Base-by-base conservation (phyloP, 805 yeast genomes). In the Kuraishia cidri region DNA sequence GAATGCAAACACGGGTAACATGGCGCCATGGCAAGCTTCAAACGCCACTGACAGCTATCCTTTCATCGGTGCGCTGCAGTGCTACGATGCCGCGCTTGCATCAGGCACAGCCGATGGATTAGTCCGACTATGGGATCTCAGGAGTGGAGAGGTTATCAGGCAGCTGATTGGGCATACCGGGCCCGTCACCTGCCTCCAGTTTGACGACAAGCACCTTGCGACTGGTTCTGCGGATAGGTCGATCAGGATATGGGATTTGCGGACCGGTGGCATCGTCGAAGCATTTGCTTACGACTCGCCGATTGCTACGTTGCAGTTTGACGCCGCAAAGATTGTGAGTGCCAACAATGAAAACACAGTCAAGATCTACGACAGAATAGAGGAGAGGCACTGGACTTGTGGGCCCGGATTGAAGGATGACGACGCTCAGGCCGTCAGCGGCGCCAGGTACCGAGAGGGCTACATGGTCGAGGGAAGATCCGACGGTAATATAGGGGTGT, bases 101-200 rank as follows among this genome's bases (percentile, higher is more conserved):
- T 73, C 86, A 0, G 92, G 90, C 32, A 76, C 87, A 0, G 73
- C 74, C 12, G 90, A 81, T 52, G 90, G 90, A 1, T 51, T 75
- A 5, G 85, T 81, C 2, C 56, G 92, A 33, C 56, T 81, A 15
- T 81, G 90, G 88, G 92, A 81, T 55, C 52, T 81, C 38, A 64
- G 92, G 45, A 62, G 74, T 16, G 86, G 86, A 4, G 79, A 74
- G 40, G 77, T 76, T 12, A 72, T 75, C 28, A 57, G 80, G 39
- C 62, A 75, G 9, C 51, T 79, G 14, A 56, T 66, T 24, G 88
- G 90, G 0, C 88, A 80, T 48, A 75, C 83, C 3, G 79, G 75
- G 1, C 72, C 86, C 2, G 72, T 81, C 7, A 72, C 86, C 0
- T 62, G 76, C 23, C 56, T 81, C 26, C 81, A 79, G 46, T 81